Evolutionary conservation across 352 stramenopile species (phyloP).

Genomic region (Pythium guiyangense): DNA sequence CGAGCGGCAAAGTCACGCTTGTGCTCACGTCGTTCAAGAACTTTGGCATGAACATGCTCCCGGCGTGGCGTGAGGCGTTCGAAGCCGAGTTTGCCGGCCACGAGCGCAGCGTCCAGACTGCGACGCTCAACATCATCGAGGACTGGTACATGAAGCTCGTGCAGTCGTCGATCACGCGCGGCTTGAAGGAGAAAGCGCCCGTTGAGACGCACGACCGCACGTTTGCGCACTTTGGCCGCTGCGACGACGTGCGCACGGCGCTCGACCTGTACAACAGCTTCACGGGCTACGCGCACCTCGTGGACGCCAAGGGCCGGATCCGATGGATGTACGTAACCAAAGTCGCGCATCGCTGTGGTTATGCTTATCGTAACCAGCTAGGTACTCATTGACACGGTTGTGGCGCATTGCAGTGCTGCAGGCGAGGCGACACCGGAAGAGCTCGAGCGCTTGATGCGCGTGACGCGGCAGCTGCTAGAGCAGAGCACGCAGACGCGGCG

Average conservation of each 20-base stretch:
- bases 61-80: conserved; percentile 71
- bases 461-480: conserved; percentile 51
- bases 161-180: conserved; percentile 55
- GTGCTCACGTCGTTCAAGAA: conserved; percentile 86
- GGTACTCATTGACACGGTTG: neutral
- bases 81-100: conserved; percentile 29
- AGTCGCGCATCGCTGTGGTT: neutral
- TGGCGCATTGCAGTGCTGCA: conserved; percentile 33
- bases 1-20: conserved; percentile 51
- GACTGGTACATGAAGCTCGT: conserved; percentile 89
- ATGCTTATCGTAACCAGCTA: neutral
- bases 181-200: conserved; percentile 50
- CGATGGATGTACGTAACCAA: conserved; percentile 73
- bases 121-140: conserved; percentile 83
- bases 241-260: conserved; percentile 74
- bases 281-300: conserved; percentile 77
- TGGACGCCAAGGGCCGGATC: conserved; percentile 77
- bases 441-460: conserved; percentile 48
- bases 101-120: conserved; percentile 36
- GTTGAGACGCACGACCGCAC: conserved; percentile 41
- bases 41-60: conserved; percentile 77
- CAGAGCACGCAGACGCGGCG: conserved; percentile 31
- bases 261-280: conserved; percentile 86
- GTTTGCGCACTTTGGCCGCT: conserved; percentile 70
- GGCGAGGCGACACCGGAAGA: conserved; percentile 61